Conservation (phyloP, 1,139 yeast genomes). For the Debaryomyces udenii region DNA sequence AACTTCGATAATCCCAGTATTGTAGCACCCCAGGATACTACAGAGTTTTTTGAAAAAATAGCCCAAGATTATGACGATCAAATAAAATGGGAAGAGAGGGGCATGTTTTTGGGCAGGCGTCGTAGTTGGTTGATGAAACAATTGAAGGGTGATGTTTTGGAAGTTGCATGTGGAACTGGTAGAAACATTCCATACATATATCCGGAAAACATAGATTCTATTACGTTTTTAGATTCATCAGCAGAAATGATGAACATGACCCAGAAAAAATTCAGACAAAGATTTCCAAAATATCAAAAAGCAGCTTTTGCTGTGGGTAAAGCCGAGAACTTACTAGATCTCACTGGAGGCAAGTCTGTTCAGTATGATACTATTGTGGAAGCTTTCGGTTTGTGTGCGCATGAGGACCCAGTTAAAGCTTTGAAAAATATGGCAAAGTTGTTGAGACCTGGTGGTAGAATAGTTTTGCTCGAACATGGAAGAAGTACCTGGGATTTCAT, state of each 20-base stretch:
- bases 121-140: conserved; percentile 84
- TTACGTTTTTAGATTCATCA: conserved; percentile 86
- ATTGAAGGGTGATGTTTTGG: conserved; percentile 84
- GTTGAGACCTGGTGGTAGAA: conserved; percentile 88
- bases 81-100: conserved; percentile 83
- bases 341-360: conserved; percentile 49
- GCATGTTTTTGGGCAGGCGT: conserved; percentile 79
- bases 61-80: conserved; percentile 84
- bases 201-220: conserved; percentile 60
- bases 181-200: conserved; percentile 80
- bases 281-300: conserved; percentile 64
- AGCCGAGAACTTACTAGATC: conserved; percentile 75
- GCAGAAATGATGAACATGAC: conserved; percentile 84
- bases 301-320: conserved; percentile 91
- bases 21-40: conserved; percentile 77
- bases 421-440: conserved; percentile 70
- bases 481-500: conserved; percentile 78
- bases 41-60: conserved; percentile 74
- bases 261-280: conserved; percentile 67
- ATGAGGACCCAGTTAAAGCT: conserved; percentile 87
- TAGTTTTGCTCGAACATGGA: conserved; percentile 89
- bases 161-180: conserved; percentile 96
- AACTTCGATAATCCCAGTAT: conserved; percentile 45
- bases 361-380: conserved; percentile 91
- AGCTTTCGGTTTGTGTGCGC: conserved; percentile 95